Base-by-base conservation (phyloP, 352 stramenopile genomes). In the Phytophthora idaei region DNA sequence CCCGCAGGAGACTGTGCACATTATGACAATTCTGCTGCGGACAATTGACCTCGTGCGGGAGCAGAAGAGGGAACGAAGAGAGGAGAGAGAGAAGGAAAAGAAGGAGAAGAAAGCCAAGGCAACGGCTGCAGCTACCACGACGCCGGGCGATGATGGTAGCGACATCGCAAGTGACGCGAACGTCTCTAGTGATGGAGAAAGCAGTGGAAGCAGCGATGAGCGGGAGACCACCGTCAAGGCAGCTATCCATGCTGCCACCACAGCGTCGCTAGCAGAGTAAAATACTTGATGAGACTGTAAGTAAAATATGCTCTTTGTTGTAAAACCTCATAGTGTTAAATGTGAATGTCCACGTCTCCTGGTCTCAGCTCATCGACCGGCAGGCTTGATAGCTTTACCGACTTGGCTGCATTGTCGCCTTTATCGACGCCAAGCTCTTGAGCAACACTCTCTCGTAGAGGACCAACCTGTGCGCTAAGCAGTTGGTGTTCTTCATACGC, bases 1-100 rank as follows among this genome's bases (percentile, higher is more conserved):
- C 68, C 97, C 97, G 14, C 81, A 93, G 29, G 97, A 99, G 67
- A 99, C 97, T 5, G 94, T 89, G 11, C 96, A 98, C 61, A 93
- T 99, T 68, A 90, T 99, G 61, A 97, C 97, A 57, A 89, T 87
- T 48, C 84, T 99, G 63, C 68, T 99, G 46, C 71, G 80, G 44
- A 78, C 67, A 0, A 87, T 93, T 58, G 82, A 93, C 44, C 32
- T 53, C 5, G 73, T 58, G 41, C 77, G 73, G 17, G 59, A 72
- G 34, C 66, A 81, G 37, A 73, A 85, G 67, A 65, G 55, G 57
- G 68, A 67, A 36, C 66, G 63, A 11, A 70, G 57, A 67, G 65
- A 64, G 36, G 62, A 76, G 32, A 61, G 45, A 44, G 57, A 73
- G 36, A 70, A 60, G 29, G 53, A 75, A 37, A 67, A 67, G 48